Percentiles rank a stretch among this genome's conserved stretches.
Conservation (phyloP, 352 stramenopile species). For the Phytophthora vignae region DNA sequence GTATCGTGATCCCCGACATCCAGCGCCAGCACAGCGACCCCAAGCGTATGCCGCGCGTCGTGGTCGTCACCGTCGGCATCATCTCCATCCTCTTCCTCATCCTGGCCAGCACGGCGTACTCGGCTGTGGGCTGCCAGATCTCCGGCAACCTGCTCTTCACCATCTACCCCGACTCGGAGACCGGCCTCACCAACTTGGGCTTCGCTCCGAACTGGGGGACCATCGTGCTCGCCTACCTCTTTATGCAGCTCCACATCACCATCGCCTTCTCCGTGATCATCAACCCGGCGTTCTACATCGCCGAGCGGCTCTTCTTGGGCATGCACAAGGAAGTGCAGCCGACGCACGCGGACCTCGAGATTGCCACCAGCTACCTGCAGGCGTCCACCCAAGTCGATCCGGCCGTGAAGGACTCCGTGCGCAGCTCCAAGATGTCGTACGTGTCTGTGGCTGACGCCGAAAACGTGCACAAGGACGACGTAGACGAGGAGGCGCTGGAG, state of each 20-base stretch:
- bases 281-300: constrained; percentile 57
- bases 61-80: constrained; percentile 47
- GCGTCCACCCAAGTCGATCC: constrained; percentile 6
- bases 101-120: too few relatives aligned
- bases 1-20: constrained; percentile 57
- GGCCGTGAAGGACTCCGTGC: constrained; percentile 7
- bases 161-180: constrained; percentile 15
- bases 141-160: too few relatives aligned
- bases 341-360: constrained; percentile 20
- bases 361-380: constrained; percentile 11
- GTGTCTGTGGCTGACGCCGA: constrained; percentile 20
- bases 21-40: constrained; percentile 62
- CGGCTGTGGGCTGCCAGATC: too few relatives aligned
- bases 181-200: constrained; percentile 43
- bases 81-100: constrained; percentile 27
- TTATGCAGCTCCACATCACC: constrained; percentile 68
- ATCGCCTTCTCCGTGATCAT: constrained; percentile 63
- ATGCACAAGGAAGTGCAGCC: constrained; percentile 42
- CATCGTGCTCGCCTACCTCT: constrained; percentile 53
- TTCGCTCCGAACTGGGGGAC: constrained; percentile 47
- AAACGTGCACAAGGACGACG: constrained; percentile 11
- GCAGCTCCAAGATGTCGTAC: constrained; percentile 19
- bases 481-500: constrained; percentile 12
- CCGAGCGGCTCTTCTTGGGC: constrained; percentile 55
- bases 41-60: constrained; percentile 54